phyloP scores from a whole-genome alignment of 1,284 basidiomycete species.

The Cystobasidiaceae sp. region DNA sequence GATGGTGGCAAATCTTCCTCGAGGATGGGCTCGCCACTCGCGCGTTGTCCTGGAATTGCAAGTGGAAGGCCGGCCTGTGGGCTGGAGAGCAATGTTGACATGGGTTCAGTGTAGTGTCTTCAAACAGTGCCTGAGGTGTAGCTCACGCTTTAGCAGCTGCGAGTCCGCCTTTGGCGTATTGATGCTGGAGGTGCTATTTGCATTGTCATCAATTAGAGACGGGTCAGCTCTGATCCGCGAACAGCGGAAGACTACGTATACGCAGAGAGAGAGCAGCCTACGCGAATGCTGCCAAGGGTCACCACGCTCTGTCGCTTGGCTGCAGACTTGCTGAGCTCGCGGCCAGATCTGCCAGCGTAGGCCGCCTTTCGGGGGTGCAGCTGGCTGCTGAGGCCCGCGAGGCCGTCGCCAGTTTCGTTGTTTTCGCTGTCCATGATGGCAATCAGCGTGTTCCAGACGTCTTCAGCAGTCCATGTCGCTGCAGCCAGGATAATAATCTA shows the following conservation, averaged over 20 bases:
- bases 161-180: constrained; percentile 72
- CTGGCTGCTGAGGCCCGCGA: neutral
- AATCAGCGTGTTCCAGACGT: no score
- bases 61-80: constrained; percentile 23
- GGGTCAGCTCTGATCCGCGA: no score
- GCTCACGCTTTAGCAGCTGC: constrained; percentile 64
- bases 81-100: no score
- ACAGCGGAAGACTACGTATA: neutral
- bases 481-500: no score
- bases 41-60: constrained; percentile 7
- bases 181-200: constrained; percentile 68
- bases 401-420: neutral
- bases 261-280: neutral
- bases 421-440: neutral
- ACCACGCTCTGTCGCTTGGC: constrained; percentile 80
- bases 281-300: constrained; percentile 67
- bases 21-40: neutral
- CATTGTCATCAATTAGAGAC: neutral
- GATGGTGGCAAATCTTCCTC: constrained; percentile 47
- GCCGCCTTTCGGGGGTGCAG: neutral
- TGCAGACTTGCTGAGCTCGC: constrained; percentile 48
- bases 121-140: constrained; percentile 1
- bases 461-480: no score
- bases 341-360: constrained; percentile 3
- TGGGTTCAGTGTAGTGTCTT: constrained; percentile 31